Evolutionary conservation across 345 rosid species (phyloP).

Genomic region (Viola odorata): DNA sequence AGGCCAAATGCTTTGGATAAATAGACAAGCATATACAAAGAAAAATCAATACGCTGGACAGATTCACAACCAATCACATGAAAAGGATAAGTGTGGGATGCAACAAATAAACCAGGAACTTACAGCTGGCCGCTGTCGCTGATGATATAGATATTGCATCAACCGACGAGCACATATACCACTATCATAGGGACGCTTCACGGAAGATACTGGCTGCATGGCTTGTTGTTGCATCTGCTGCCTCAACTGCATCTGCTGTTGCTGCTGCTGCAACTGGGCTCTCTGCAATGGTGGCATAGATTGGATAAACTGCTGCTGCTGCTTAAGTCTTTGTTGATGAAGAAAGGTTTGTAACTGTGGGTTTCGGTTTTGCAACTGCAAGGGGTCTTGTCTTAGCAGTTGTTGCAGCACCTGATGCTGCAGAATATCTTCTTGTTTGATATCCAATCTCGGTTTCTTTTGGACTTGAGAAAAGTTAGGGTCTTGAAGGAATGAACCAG

Average conservation of each 20-base stretch:
- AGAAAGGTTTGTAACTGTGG: slow-evolving; percentile 68
- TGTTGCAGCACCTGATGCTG: slow-evolving; percentile 83
- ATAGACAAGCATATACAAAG: background rate
- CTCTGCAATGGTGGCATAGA: slow-evolving; percentile 80
- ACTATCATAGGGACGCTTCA: slow-evolving; percentile 60
- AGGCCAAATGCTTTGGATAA: background rate
- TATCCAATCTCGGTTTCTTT: slow-evolving; percentile 77
- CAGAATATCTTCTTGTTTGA: slow-evolving; percentile 82
- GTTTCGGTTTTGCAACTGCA: slow-evolving; percentile 64
- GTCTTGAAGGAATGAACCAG: slow-evolving; percentile 67
- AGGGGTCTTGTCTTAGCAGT: slow-evolving; percentile 69
- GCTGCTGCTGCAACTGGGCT: slow-evolving; percentile 84
- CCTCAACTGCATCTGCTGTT: slow-evolving; percentile 60
- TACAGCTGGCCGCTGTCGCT: slow-evolving; percentile 79
- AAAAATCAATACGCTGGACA: background rate
- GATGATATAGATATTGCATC: slow-evolving; percentile 96
- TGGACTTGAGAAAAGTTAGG: slow-evolving; percentile 58
- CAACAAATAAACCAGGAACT: slow-evolving; percentile 22
- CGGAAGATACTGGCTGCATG: slow-evolving; percentile 46
- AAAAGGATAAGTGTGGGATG: background rate
- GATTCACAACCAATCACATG: background rate
- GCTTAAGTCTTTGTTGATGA: slow-evolving; percentile 67
- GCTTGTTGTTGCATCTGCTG: slow-evolving; percentile 81
- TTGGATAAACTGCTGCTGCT: slow-evolving; percentile 61
- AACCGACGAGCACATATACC: slow-evolving; percentile 91